Evolutionary conservation across 1,284 basidiomycete species (phyloP).

Genomic region (Vanrija pseudolonga): DNA sequence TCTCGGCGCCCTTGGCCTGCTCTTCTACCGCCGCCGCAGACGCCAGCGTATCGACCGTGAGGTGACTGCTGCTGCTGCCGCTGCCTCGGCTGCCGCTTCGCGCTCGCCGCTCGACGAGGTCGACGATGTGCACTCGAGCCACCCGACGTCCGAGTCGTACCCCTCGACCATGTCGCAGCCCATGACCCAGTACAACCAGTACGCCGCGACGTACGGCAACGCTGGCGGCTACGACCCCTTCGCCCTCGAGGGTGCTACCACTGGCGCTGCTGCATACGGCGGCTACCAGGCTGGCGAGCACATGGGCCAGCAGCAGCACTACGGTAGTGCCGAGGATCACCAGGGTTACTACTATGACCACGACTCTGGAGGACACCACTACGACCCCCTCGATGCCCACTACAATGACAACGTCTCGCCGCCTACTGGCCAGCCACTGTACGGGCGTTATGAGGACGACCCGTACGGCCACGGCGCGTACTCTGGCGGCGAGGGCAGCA

Average conservation of each 20-base stretch:
- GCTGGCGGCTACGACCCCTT: slow-evolving; percentile 48
- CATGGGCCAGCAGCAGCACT: slow-evolving; percentile 11
- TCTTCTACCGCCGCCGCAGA: slow-evolving; percentile 46
- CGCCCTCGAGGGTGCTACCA: slow-evolving; percentile 11
- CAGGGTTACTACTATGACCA: not conserved
- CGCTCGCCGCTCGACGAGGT: slow-evolving; percentile 49
- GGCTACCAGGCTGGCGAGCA: slow-evolving; percentile 12
- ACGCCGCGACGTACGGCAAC: slow-evolving; percentile 37
- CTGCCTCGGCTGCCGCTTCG: slow-evolving; percentile 38
- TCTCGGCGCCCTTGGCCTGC: slow-evolving; percentile 41
- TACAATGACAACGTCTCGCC: not conserved
- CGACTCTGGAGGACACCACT: not conserved
- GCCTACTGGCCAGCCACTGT: not conserved
- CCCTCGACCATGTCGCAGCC: slow-evolving; percentile 41
- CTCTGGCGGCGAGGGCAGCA: slow-evolving; percentile 21
- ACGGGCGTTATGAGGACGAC: slow-evolving; percentile 13
- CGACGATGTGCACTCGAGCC: slow-evolving; percentile 34
- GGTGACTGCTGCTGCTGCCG: slow-evolving; percentile 49
- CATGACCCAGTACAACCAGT: slow-evolving; percentile 48
- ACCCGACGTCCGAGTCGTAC: slow-evolving; percentile 38
- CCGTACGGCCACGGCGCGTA: slow-evolving; percentile 21
- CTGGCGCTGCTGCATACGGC: slow-evolving; percentile 9
- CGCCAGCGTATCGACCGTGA: slow-evolving; percentile 49
- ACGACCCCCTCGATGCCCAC: not conserved
- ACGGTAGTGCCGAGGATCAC: slow-evolving; percentile 10